These are phyloP conservation scores for Acaromyces ingoldii DNA, from an alignment of 1,284 basidiomycete genomes.

Conservation along the genomic window DNA sequence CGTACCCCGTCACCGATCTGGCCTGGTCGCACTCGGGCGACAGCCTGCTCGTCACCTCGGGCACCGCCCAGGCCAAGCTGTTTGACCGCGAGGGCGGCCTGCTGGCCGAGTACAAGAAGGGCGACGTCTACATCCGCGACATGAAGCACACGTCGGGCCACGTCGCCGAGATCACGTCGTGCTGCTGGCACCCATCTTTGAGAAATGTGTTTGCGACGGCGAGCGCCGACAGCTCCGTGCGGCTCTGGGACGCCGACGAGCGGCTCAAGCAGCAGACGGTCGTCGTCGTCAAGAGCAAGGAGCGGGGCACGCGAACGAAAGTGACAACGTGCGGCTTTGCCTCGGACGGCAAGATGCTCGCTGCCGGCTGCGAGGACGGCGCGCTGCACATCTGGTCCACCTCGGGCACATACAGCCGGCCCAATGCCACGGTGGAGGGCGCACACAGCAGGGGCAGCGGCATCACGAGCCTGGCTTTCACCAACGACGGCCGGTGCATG, in stretches of 20 bases:
- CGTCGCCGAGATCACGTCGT: slow-evolving; percentile 82
- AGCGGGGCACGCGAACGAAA: slow-evolving; percentile 88
- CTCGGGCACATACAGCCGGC: slow-evolving; percentile 83
- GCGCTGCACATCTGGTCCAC: slow-evolving; percentile 88
- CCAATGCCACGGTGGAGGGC: slow-evolving; percentile 73
- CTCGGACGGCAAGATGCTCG: slow-evolving; percentile 18
- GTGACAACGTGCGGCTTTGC: slow-evolving; percentile 60
- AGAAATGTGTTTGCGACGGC: slow-evolving; percentile 78
- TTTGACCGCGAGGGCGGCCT: slow-evolving; percentile 59
- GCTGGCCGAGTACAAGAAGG: slow-evolving; percentile 64
- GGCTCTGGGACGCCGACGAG: slow-evolving; percentile 91
- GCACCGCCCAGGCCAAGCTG: slow-evolving; percentile 78
- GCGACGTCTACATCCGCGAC: slow-evolving; percentile 95
- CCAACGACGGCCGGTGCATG: slow-evolving; percentile 72
- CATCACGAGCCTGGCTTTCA: slow-evolving; percentile 76
- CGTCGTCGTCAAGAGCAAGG: slow-evolving; percentile 92
- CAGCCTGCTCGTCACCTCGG: slow-evolving; percentile 60
- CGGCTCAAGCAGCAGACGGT: slow-evolving; percentile 85
- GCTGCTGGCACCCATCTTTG: slow-evolving; percentile 85
- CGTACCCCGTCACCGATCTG: slow-evolving; percentile 58
- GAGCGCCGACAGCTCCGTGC: slow-evolving; percentile 88
- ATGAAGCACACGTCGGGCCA: slow-evolving; percentile 96
- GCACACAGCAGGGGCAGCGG: slow-evolving; percentile 79
- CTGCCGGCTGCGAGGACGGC: slow-evolving; percentile 77
- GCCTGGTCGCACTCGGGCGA: slow-evolving; percentile 22